Conservation (phyloP, 176 grass and related monocot species). For the Raddia guianensis region DNA sequence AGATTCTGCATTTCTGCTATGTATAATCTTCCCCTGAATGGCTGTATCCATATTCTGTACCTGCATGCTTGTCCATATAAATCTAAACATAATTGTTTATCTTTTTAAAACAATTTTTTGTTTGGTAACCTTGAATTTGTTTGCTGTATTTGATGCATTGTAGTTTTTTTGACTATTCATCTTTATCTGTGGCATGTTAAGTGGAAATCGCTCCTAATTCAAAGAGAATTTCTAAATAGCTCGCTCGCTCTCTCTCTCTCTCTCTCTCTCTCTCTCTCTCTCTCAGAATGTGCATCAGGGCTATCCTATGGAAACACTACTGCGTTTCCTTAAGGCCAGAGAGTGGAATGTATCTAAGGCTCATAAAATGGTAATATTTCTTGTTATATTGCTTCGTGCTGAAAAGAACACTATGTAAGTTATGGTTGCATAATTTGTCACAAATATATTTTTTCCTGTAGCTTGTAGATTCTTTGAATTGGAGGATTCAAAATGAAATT, state of each 20-base stretch:
- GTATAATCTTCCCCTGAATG: not conserved
- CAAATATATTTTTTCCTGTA: constrained; percentile 41
- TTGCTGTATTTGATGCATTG: not conserved
- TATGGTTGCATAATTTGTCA: constrained; percentile 22
- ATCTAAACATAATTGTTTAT: not conserved
- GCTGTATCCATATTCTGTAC: not conserved
- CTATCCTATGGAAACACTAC: constrained; percentile 72
- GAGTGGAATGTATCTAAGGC: constrained; percentile 82
- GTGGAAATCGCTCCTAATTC: not conserved
- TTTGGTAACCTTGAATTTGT: constrained; percentile 16
- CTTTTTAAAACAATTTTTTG: not conserved
- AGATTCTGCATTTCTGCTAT: not conserved
- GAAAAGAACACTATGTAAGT: not conserved
- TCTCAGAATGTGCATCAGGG: constrained; percentile 93
- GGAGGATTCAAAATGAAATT: constrained; percentile 93
- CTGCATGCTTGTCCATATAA: not conserved
- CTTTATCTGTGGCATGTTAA: constrained; percentile 19
- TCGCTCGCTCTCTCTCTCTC: not conserved
- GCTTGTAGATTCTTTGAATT: constrained; percentile 90
- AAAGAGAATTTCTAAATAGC: not conserved
- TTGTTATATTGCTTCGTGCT: not conserved
- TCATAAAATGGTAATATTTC: constrained; percentile 86
- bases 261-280: constrained; percentile 8
- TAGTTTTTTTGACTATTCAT: constrained; percentile 33
- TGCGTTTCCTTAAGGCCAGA: constrained; percentile 90